Base-by-base conservation (phyloP, 1,284 basidiomycete genomes). In the Pseudozyma thailandica region DNA sequence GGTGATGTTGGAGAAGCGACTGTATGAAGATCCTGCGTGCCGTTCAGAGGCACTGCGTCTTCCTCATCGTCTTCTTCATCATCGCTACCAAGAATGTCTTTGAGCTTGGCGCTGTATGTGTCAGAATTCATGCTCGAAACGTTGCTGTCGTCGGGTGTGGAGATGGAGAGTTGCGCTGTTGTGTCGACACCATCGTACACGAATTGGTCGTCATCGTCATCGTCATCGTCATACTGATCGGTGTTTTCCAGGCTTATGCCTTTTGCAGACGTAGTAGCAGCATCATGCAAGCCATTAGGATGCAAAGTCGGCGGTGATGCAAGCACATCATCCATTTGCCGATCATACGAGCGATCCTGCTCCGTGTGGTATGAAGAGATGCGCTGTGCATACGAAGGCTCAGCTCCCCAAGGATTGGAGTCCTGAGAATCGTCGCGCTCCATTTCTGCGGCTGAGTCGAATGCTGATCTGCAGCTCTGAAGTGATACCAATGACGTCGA, bases 151-250 rank as follows among this genome's bases (percentile, higher is more conserved):
- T 59, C 64, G 6, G 51, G 55, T 16, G 50, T 52, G 1, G 37
- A 44, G 3, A 44, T 39, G 21, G 42, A 55, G 30, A 20, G 38
- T 16, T 38, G 55, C 4, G 25, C 49, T 38, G 41, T 28, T 5
- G 43, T 49, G 21, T 92, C 91, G 28, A 88, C 84, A 16, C 90
- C 91, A 21, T 86, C 85, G 76, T 92, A 92, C 39, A 91, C 70
- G 73, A 92, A 92, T 1, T 84, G 87, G 42, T 87, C 88, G 9
- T 88, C 89, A 8, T 87, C 86, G 2, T 80, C 81, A 16, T 87
- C 86, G 9, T 87, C 87, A 18, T 86, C 85, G 3, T 84, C 85
- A 13, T 48, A 23, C 1, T 52, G 13, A 13, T 30, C 44, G 13
- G 8, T 30, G 23, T 23, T 43, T 12, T 59, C 44, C 4, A 10